These are phyloP conservation scores for Pyrenophora seminiperda DNA, from an alignment of 2,329 filamentous ascomycete species.

Conservation along the genomic window DNA sequence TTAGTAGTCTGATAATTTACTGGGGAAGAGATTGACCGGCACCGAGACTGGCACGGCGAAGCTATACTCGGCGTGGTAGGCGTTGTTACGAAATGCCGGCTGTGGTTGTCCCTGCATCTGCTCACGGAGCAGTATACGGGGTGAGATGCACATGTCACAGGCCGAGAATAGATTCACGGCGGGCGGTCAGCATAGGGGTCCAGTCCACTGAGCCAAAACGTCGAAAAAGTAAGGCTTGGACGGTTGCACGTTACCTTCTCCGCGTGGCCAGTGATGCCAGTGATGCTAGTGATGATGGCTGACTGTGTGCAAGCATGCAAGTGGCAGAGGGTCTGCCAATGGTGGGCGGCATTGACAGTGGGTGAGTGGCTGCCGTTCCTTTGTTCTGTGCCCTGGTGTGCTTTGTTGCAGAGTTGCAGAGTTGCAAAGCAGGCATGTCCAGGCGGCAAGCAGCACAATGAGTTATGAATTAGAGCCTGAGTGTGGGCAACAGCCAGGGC, in stretches of 20 bases:
- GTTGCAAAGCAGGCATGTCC: too few relatives aligned
- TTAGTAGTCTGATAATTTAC: neutral
- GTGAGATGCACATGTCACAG: slow-evolving; percentile 9
- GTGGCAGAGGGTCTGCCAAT: neutral
- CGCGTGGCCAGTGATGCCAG: slow-evolving; percentile 7
- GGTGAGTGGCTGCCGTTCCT: slow-evolving; percentile 15
- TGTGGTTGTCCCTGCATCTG: slow-evolving; percentile 24
- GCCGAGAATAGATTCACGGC: slow-evolving; percentile 5
- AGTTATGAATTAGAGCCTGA: too few relatives aligned
- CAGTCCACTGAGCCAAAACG: neutral
- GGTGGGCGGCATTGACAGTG: neutral
- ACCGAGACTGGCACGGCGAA: neutral
- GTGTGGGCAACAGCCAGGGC: neutral
- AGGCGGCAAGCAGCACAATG: neutral
- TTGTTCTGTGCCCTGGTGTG: slow-evolving; percentile 12
- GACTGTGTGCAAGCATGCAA: slow-evolving; percentile 8
- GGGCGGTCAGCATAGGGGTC: slow-evolving; percentile 1
- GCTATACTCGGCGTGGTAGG: slow-evolving; percentile 8
- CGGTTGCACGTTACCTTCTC: slow-evolving; percentile 8
- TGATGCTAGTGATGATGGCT: slow-evolving; percentile 17
- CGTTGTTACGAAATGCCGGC: slow-evolving; percentile 8
- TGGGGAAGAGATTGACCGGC: neutral
- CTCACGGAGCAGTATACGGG: slow-evolving; percentile 6
- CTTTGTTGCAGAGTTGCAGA: neutral
- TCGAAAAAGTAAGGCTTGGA: neutral